Conservation (phyloP, 805 yeast genomes). For the Starmerella stellata region DNA sequence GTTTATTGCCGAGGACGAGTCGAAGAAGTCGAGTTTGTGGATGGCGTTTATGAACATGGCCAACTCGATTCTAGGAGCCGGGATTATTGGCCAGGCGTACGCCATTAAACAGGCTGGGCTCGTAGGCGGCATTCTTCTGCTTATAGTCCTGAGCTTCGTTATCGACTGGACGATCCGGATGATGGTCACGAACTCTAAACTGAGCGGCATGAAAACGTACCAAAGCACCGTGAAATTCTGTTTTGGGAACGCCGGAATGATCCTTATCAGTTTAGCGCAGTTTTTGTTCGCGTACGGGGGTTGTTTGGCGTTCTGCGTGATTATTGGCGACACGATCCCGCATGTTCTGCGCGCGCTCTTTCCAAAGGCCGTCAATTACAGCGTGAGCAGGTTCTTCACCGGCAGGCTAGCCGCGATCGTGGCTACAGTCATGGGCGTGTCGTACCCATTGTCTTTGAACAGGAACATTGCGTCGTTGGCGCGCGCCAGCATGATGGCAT, state of each 20-base stretch:
- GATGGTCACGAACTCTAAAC: conserved; percentile 63
- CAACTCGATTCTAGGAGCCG: conserved; percentile 86
- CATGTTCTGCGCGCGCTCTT: conserved; percentile 60
- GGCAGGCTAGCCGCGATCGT: conserved; percentile 54
- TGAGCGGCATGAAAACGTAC: conserved; percentile 59
- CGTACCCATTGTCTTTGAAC: conserved; percentile 67
- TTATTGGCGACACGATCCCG: conserved; percentile 88
- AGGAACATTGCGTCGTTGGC: conserved; percentile 69
- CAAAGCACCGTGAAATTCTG: conserved; percentile 72
- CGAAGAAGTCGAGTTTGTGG: conserved; percentile 45
- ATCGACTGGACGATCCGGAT: conserved; percentile 75
- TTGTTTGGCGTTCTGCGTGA: conserved; percentile 79
- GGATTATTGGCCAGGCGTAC: conserved; percentile 84
- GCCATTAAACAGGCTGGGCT: conserved; percentile 72
- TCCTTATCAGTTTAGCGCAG: conserved; percentile 52
- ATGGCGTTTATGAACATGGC: conserved; percentile 98
- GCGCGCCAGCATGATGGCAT: conserved; percentile 69
- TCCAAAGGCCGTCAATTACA: conserved; percentile 22
- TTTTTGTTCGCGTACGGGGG: conserved; percentile 91
- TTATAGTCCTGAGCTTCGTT: conserved; percentile 42
- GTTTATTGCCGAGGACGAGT: too few relatives aligned
- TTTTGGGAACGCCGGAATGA: conserved; percentile 55
- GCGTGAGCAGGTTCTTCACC: conserved; percentile 30
- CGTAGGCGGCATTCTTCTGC: conserved; percentile 47
- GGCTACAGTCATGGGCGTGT: conserved; percentile 48